Evolutionary conservation across 2,329 filamentous ascomycete species (phyloP), one percentile per base, ranked within the genome.

Genomic region (Talaromyces sp.): DNA sequence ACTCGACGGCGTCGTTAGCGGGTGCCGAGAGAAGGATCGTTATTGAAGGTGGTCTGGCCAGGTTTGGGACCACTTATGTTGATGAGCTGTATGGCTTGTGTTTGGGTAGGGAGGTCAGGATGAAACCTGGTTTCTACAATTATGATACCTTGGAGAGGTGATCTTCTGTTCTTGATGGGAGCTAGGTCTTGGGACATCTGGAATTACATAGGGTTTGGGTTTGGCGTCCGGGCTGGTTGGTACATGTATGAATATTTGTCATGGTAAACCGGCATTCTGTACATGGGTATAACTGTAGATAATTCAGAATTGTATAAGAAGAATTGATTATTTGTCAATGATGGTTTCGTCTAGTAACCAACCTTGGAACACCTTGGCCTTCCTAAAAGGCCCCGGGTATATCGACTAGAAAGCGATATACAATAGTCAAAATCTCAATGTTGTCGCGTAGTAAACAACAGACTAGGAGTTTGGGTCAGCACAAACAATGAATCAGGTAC

Each of bases 61-160:
- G 59, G 7, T 61, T 61, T 41, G 58, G 63, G 7, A 48, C 62
- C 14, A 59, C 52, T 43, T 65, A 65, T 65, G 63, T 65, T 3
- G 63, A 65, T 14, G 63, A 65, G 22, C 39, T 65, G 50, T 65
- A 65, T 48, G 58, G 50, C 10, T 48, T 65, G 56, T 65, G 63
- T 35, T 45, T 65, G 31, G 58, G 58, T 5, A 57, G 59, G 24
- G 58, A 61, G 33, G 59, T 65, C 9, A 47, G 63, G 24, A 65
- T 65, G 63, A 37, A 59, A 24, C 62, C 54, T 41, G 62, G 58
- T 10, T 57, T 48, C 33, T 31, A 54, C 3, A 19, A 22, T n/a
- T n/a, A 27, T 3, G 59, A 52, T 3, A 31, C 31, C 13, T 16
- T 31, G 27, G 57, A 16, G 11, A 62, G 13, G 31, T 39, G 27